These are phyloP conservation scores for Sutorius australiensis DNA, from an alignment of 768 basidiomycete species.

Conservation along the genomic window DNA sequence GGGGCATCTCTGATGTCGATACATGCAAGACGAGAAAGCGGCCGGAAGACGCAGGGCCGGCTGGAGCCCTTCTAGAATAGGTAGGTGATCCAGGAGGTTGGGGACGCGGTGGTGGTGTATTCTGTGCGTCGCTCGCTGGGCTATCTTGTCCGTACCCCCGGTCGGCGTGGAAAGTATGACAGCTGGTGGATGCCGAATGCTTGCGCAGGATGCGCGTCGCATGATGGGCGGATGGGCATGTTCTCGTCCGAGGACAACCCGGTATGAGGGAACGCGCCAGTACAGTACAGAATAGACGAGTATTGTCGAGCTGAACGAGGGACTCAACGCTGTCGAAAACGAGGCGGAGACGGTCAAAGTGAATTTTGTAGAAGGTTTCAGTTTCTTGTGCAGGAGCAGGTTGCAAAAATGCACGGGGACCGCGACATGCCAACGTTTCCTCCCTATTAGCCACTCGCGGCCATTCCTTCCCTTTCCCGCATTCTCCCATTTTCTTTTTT, in stretches of 20 bases:
- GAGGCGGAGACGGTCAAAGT: neutral
- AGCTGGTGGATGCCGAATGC: neutral
- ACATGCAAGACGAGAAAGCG: neutral
- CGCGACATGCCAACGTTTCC: conserved; percentile 46
- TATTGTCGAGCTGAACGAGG: conserved; percentile 1
- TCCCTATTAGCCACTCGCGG: conserved; percentile 54
- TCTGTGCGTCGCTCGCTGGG: neutral
- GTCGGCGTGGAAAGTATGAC: neutral
- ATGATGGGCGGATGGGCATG: conserved; percentile 4
- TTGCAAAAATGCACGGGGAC: conserved; percentile 30
- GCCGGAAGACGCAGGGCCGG: neutral
- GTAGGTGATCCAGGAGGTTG: conserved; percentile 4
- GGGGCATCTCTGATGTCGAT: neutral
- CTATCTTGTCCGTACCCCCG: conserved; percentile 1
- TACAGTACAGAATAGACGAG: conserved; percentile 5
- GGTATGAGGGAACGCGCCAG: neutral
- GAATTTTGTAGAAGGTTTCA: conserved; percentile 17
- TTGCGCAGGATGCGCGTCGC: conserved; percentile 11
- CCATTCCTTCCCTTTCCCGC: conserved; percentile 57
- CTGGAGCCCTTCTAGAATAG: neutral
- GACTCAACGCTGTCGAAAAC: conserved; percentile 1
- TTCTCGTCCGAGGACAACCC: neutral
- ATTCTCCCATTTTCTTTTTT: conserved; percentile 46
- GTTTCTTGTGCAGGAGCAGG: conserved; percentile 24
- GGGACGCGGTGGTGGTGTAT: conserved; percentile 2